Evolutionary conservation across 371 early-diverging fungal species (phyloP).

Genomic region (Zopfochytrium polystomum): DNA sequence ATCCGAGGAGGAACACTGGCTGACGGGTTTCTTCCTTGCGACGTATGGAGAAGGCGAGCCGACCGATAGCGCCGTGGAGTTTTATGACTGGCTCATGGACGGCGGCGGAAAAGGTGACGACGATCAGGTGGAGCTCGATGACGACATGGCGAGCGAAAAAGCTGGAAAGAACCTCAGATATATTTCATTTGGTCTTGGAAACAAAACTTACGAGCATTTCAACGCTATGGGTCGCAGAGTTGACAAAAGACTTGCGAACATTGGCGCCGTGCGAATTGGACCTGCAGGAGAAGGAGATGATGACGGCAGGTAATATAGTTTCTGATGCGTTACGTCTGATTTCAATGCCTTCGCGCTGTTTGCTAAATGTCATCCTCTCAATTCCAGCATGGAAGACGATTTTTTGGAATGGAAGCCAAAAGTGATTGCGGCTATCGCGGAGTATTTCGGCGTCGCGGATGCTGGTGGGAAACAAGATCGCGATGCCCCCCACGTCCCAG

Average conservation of each 20-base stretch:
- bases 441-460: slow-evolving; percentile 61
- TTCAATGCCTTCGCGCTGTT: background rate
- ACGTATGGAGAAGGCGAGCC: slow-evolving; percentile 91
- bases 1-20: slow-evolving; percentile 29
- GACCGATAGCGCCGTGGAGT: slow-evolving; percentile 86
- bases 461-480: slow-evolving; percentile 37
- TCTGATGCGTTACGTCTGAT: background rate
- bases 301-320: slow-evolving; percentile 56
- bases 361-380: background rate
- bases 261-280: slow-evolving; percentile 79
- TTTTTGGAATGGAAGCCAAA: slow-evolving; percentile 89
- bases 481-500: slow-evolving; percentile 44
- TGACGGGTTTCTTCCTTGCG: slow-evolving; percentile 81
- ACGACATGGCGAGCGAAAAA: slow-evolving; percentile 46
- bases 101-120: slow-evolving; percentile 54
- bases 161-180: slow-evolving; percentile 67
- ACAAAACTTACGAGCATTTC: slow-evolving; percentile 95
- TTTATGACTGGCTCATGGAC: slow-evolving; percentile 71
- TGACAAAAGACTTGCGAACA: slow-evolving; percentile 57
- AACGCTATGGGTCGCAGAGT: slow-evolving; percentile 74
- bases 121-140: slow-evolving; percentile 55
- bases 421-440: slow-evolving; percentile 74
- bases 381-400: slow-evolving; percentile 83
- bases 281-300: slow-evolving; percentile 94
- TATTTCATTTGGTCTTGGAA: slow-evolving; percentile 92